Conservation (phyloP, 164 flowering plant genomes). For the Cinnamomum micranthum region DNA sequence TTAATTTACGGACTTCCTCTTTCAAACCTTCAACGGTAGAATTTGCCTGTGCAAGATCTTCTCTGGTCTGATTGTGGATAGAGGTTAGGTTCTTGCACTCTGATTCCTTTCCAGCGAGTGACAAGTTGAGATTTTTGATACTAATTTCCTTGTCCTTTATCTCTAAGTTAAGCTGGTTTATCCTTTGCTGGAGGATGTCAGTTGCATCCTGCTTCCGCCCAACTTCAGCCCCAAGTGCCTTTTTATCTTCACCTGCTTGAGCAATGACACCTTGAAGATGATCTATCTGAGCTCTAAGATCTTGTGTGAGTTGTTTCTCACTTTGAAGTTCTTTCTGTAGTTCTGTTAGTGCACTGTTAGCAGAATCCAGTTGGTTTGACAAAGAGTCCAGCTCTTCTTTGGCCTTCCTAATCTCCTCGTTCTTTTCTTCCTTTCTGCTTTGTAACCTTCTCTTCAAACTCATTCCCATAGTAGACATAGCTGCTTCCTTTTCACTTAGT, state of each 20-base stretch:
- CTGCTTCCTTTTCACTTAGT: slow-evolving; percentile 48
- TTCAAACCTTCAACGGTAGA: slow-evolving; percentile 39
- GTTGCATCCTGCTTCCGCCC: slow-evolving; percentile 47
- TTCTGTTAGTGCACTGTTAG: slow-evolving; percentile 37
- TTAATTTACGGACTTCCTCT: slow-evolving; percentile 32
- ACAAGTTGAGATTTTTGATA: slow-evolving; percentile 35
- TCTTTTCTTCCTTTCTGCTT: slow-evolving; percentile 33
- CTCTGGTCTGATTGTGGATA: slow-evolving; percentile 34
- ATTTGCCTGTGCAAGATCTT: slow-evolving; percentile 38
- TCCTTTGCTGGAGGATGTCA: slow-evolving; percentile 48
- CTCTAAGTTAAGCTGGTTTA: slow-evolving; percentile 50
- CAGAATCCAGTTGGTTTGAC: slow-evolving; percentile 29
- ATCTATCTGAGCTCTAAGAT: slow-evolving; percentile 42
- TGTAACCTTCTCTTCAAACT: slow-evolving; percentile 28
- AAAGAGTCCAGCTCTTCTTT: slow-evolving; percentile 38
- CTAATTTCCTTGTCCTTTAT: slow-evolving; percentile 55
- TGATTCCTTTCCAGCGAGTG: slow-evolving; percentile 52
- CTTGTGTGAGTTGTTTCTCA: slow-evolving; percentile 50
- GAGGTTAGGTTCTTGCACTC: slow-evolving; percentile 40
- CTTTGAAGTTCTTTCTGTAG: slow-evolving; percentile 53
- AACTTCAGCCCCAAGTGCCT: slow-evolving; percentile 44
- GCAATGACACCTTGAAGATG: slow-evolving; percentile 36
- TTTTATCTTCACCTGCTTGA: slow-evolving; percentile 43
- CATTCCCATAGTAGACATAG: slow-evolving; percentile 27
- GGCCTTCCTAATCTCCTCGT: slow-evolving; percentile 23